A percentile compares a stretch with the other conserved stretches of the same genome.
Conservation (phyloP, 305 asterid genomes). For the Rubia balearica region DNA sequence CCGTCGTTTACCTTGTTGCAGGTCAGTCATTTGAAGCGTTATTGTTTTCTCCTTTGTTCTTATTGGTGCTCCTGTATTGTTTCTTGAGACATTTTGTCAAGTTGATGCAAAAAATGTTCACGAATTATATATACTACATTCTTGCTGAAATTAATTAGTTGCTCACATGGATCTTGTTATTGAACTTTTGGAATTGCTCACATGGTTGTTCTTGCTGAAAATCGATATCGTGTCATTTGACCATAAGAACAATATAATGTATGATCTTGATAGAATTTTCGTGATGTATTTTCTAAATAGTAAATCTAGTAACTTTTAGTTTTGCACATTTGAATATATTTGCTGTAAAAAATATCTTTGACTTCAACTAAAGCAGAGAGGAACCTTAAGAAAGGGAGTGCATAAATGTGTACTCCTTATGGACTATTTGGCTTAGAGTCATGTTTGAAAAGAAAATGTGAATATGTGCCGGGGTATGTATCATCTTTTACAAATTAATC, state of each 20-base stretch:
- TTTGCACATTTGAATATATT: background rate
- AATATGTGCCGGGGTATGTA: background rate
- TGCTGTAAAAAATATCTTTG: background rate
- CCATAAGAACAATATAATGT: background rate
- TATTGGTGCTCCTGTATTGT: background rate
- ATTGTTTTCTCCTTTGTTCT: background rate
- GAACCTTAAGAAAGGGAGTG: background rate
- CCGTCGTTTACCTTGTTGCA: constrained; percentile 57
- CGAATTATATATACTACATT: background rate
- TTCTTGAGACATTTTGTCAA: background rate
- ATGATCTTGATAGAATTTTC: background rate
- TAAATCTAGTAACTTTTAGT: too few relatives aligned
- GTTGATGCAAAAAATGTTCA: background rate
- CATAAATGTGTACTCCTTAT: background rate
- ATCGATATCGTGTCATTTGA: background rate
- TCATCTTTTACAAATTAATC: background rate
- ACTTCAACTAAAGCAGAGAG: background rate
- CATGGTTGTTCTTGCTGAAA: background rate
- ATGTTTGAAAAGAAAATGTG: background rate
- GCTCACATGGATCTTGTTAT: background rate
- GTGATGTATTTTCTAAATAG: too few relatives aligned
- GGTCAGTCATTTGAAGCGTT: constrained; percentile 33
- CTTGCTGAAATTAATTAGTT: background rate
- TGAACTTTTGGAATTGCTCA: background rate
- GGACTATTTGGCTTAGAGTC: background rate